phyloP scores from a whole-genome alignment of 352 stramenopile species.

The Blastocystis hominis region DNA sequence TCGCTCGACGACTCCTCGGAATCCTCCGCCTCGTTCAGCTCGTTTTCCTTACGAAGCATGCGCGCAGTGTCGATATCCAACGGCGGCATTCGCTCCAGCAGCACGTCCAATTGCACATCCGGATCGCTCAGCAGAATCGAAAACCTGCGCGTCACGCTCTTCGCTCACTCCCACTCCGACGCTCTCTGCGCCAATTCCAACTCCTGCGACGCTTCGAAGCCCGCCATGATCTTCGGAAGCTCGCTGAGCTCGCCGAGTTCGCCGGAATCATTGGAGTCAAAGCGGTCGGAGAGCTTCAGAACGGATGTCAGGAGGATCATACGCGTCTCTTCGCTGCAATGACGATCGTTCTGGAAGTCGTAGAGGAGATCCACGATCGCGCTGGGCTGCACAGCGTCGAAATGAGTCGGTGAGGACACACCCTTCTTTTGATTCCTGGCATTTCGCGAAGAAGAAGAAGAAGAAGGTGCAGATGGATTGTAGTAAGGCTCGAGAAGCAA shows the following conservation, averaged over 20 bases:
- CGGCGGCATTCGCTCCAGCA: slow-evolving; percentile 71
- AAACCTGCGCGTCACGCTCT: slow-evolving; percentile 61
- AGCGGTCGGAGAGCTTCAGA: slow-evolving; percentile 83
- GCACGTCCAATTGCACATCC: slow-evolving; percentile 61
- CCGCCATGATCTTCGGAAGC: no score
- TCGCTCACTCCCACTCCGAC: slow-evolving; percentile 67
- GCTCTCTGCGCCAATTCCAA: slow-evolving; percentile 88
- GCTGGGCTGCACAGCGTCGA: neutral
- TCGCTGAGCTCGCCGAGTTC: slow-evolving; percentile 70
- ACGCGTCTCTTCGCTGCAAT: slow-evolving; percentile 64
- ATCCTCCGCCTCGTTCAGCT: neutral
- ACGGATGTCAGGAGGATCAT: slow-evolving; percentile 55
- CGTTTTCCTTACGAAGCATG: slow-evolving; percentile 36
- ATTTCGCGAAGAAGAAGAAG: no score
- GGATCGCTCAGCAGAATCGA: slow-evolving; percentile 48
- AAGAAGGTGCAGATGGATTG: neutral
- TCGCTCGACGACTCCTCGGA: neutral
- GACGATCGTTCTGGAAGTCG: slow-evolving; percentile 72
- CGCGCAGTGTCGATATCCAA: slow-evolving; percentile 62
- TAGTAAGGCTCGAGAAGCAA: slow-evolving; percentile 70
- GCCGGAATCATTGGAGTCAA: slow-evolving; percentile 64
- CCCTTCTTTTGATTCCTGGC: slow-evolving; percentile 40
- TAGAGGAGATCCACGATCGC: slow-evolving; percentile 60
- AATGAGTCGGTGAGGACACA: neutral
- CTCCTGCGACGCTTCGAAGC: slow-evolving; percentile 77